Conservation (phyloP, 345 rosid species). For the Eucalyptus coolabah region DNA sequence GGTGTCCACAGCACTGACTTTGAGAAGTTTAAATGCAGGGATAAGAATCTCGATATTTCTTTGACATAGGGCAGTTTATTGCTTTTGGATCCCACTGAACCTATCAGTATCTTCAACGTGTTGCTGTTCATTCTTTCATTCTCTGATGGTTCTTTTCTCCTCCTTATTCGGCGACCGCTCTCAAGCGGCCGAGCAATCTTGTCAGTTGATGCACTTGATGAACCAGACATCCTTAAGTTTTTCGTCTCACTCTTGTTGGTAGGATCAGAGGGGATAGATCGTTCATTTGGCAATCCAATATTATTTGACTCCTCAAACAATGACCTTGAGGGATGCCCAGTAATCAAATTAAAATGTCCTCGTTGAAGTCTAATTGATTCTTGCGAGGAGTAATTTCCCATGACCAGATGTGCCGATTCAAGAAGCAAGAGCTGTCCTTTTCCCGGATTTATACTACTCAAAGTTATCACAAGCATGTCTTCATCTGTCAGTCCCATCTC, state of each 20-base stretch:
- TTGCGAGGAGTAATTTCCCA: constrained; percentile 19
- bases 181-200: not conserved
- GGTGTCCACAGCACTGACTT: constrained; percentile 71
- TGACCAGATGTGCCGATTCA: constrained; percentile 40
- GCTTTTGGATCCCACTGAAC: constrained; percentile 96
- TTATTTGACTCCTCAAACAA: constrained; percentile 26
- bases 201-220: not conserved
- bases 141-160: constrained; percentile 4
- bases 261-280: not conserved
- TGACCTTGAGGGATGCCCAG: constrained; percentile 52
- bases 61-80: constrained; percentile 68
- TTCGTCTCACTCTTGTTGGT: not conserved
- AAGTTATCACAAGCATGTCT: constrained; percentile 78
- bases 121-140: constrained; percentile 5
- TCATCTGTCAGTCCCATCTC: constrained; percentile 64
- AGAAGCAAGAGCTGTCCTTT: constrained; percentile 88
- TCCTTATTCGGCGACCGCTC: not conserved
- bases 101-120: constrained; percentile 68
- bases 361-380: not conserved
- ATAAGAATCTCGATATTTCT: constrained; percentile 47
- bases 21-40: constrained; percentile 49
- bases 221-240: not conserved
- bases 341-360: not conserved
- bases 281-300: not conserved
- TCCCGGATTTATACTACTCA: constrained; percentile 83